Conservation (phyloP, 2,329 filamentous ascomycete genomes). For the Cladosporium sp. region DNA sequence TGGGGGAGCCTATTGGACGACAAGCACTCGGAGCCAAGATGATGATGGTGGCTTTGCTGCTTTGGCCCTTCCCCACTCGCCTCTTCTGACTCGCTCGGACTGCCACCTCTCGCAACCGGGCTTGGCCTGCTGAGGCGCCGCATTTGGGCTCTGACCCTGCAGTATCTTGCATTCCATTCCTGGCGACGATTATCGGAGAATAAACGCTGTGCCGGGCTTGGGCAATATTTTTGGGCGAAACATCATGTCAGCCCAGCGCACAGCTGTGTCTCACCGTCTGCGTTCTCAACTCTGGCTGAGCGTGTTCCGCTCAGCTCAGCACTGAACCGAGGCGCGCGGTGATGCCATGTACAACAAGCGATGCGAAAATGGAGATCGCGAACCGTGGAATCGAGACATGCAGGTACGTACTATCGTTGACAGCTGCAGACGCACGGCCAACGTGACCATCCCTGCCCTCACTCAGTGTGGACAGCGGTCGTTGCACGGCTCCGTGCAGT, state of each 20-base stretch:
- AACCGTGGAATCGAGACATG: not conserved
- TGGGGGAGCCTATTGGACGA: not conserved
- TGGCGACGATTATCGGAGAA: slow-evolving; percentile 13
- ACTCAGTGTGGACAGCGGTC: slow-evolving; percentile 8
- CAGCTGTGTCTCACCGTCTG: not conserved
- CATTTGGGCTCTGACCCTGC: not conserved
- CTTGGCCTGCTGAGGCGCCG: slow-evolving; percentile 4
- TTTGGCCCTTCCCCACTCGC: not conserved
- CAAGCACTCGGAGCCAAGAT: not conserved
- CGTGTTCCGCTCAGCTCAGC: not conserved
- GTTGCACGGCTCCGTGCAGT: slow-evolving; percentile 12
- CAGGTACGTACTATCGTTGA: slow-evolving; percentile 7
- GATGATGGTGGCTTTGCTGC: not conserved
- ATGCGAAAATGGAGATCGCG: not conserved
- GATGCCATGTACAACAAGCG: not conserved
- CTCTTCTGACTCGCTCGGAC: not conserved
- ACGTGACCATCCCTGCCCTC: slow-evolving; percentile 1
- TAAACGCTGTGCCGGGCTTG: slow-evolving; percentile 10
- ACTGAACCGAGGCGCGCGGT: slow-evolving; percentile 1
- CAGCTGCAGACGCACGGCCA: slow-evolving; percentile 8
- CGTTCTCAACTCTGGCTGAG: not conserved
- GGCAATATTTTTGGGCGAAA: not conserved
- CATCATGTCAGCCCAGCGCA: slow-evolving; percentile 6
- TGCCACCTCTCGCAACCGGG: not conserved
- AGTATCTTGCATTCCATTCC: slow-evolving; percentile 10